Percentiles rank a stretch among this genome's conserved stretches.
These are phyloP conservation scores for Talaromyces albobiverticillius DNA, from an alignment of 2,329 filamentous ascomycete species.

Conservation along the genomic window DNA sequence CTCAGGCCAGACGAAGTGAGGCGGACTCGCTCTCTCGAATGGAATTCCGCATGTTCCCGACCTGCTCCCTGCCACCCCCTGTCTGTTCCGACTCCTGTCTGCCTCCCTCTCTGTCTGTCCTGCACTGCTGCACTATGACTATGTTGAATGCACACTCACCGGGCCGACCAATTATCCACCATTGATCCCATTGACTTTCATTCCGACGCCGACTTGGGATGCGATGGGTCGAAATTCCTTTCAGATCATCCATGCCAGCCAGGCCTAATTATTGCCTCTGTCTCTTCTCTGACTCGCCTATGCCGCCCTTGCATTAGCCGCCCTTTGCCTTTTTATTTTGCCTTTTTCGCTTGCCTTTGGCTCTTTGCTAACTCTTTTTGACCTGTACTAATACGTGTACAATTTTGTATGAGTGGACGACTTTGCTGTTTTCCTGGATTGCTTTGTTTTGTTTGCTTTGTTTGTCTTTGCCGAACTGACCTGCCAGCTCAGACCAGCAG, in stretches of 20 bases:
- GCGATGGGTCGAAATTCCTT: background rate
- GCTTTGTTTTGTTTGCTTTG: background rate
- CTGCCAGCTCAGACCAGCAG: conserved; percentile 12
- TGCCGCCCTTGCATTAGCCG: conserved; percentile 13
- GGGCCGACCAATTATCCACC: conserved; percentile 4
- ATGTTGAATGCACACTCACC: background rate
- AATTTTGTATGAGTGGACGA: conserved; percentile 13
- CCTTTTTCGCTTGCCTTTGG: background rate
- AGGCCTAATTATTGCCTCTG: background rate
- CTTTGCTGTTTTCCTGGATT: conserved; percentile 5
- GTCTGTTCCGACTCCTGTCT: conserved; percentile 1
- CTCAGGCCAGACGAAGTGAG: conserved; percentile 7
- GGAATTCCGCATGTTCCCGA: conserved; percentile 10
- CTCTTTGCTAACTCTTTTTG: conserved; percentile 2
- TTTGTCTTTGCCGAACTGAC: no score
- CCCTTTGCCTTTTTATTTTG: background rate
- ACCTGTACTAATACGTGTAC: conserved; percentile 13
- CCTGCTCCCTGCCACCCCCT: conserved; percentile 2
- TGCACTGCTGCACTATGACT: no score
- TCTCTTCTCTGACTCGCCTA: conserved; percentile 3
- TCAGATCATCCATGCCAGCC: conserved; percentile 5
- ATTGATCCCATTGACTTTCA: background rate
- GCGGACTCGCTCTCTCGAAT: background rate
- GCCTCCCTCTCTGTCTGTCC: background rate
- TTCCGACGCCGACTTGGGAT: background rate